Conservation (phyloP, 768 basidiomycete species). For the Cyclocybe aegerita region DNA sequence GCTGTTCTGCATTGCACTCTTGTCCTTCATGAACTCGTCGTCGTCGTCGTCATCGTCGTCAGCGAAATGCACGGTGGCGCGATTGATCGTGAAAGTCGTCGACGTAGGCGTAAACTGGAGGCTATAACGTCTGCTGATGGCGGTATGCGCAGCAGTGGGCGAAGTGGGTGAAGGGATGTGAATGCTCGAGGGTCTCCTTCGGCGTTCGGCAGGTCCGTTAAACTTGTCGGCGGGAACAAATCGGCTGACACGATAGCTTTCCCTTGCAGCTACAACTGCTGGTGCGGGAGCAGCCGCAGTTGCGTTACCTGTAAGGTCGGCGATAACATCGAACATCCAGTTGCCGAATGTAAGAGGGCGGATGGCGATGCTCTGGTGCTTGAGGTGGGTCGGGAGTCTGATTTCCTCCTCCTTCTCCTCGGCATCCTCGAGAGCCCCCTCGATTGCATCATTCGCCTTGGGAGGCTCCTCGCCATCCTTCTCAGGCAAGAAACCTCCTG, state of each 20-base stretch:
- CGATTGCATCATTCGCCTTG: constrained; percentile 44
- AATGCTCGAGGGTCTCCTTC: constrained; percentile 20
- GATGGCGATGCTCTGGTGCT: constrained; percentile 44
- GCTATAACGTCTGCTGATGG: constrained; percentile 43
- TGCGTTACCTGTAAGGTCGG: constrained; percentile 51
- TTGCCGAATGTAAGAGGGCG: constrained; percentile 66
- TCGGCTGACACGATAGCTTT: too few species aligned
- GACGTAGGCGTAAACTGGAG: constrained; percentile 64
- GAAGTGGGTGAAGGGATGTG: constrained; percentile 19
- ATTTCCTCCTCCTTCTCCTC: constrained; percentile 38
- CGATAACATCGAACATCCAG: constrained; percentile 84
- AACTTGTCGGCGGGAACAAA: constrained; percentile 1
- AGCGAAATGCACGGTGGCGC: too few species aligned
- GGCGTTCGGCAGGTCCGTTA: neutral
- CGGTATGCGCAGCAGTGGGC: constrained; percentile 27
- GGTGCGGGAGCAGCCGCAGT: constrained; percentile 5
- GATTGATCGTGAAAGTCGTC: constrained; percentile 5
- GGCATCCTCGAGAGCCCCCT: constrained; percentile 45
- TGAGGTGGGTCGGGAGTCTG: constrained; percentile 24
- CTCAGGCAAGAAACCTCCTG: constrained; percentile 49
- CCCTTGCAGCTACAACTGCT: neutral
- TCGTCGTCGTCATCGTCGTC: constrained; percentile 16
- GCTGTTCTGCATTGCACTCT: constrained; percentile 37
- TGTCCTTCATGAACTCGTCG: constrained; percentile 42
- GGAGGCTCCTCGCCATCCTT: constrained; percentile 31